These are phyloP conservation scores for Arthrinium phaeospermum DNA, from an alignment of 2,329 filamentous ascomycete genomes.

Conservation along the genomic window DNA sequence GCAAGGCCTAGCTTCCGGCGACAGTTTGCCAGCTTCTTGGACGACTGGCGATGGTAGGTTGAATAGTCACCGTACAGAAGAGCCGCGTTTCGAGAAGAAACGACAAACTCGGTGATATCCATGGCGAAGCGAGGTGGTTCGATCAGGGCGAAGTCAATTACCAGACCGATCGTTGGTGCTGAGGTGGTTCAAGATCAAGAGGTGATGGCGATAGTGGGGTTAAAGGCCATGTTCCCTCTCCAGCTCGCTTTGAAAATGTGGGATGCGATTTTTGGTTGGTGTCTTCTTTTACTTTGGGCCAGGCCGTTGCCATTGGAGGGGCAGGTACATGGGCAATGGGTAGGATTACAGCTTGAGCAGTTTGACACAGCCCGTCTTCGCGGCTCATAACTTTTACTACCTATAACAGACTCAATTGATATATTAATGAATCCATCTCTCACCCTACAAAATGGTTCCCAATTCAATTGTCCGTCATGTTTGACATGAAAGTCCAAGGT, in stretches of 20 bases:
- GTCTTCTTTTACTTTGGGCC: neutral
- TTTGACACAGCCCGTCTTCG: neutral
- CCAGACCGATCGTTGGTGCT: conserved; percentile 10
- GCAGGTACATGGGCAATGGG: no score
- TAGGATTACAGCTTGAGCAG: neutral
- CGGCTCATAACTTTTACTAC: neutral
- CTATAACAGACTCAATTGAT: neutral
- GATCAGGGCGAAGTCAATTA: neutral
- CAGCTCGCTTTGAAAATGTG: conserved; percentile 1
- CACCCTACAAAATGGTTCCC: neutral
- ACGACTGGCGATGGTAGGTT: conserved; percentile 80
- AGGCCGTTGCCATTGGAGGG: neutral
- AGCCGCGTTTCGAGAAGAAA: conserved; percentile 79
- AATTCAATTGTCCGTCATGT: neutral
- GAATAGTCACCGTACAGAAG: conserved; percentile 89
- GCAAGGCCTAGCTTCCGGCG: conserved; percentile 85
- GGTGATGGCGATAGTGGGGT: conserved; percentile 19
- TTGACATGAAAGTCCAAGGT: neutral
- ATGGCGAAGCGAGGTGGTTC: conserved; percentile 55
- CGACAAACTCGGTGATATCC: conserved; percentile 88
- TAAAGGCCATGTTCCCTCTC: neutral
- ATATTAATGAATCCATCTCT: neutral
- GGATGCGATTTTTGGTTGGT: conserved; percentile 7
- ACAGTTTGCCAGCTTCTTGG: conserved; percentile 80
- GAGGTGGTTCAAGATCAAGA: neutral